A percentile compares a stretch with the other conserved stretches of the same genome.
phyloP scores from a whole-genome alignment of 2,329 filamentous ascomycete species.

The Seiridium unicorne region DNA sequence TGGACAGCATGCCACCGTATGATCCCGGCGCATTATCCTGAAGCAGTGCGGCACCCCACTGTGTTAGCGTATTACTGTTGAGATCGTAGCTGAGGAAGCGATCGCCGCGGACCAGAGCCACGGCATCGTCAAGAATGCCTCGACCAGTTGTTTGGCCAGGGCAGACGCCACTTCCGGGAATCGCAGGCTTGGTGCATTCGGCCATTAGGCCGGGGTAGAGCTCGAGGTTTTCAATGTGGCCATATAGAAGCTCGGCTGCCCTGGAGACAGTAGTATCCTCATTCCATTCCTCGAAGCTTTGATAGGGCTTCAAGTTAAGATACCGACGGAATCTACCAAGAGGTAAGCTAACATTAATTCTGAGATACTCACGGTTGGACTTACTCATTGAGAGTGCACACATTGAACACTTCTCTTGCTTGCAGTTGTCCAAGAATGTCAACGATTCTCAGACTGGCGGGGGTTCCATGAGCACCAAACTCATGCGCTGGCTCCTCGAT shows the following conservation, averaged over 20 bases:
- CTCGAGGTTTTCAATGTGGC: conserved; percentile 16
- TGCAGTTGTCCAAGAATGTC: conserved; percentile 12
- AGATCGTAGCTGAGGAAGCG: conserved; percentile 46
- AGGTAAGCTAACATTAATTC: neutral
- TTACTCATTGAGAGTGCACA: conserved; percentile 8
- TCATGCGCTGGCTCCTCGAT: conserved; percentile 12
- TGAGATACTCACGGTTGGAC: neutral
- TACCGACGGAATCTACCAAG: conserved; percentile 8
- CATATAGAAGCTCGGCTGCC: conserved; percentile 14
- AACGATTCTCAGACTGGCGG: conserved; percentile 10
- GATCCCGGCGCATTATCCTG: conserved; percentile 32
- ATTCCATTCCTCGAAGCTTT: conserved; percentile 13
- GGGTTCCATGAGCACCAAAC: conserved; percentile 10
- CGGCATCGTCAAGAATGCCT: conserved; percentile 46
- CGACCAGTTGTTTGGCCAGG: conserved; percentile 41
- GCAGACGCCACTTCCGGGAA: conserved; percentile 40
- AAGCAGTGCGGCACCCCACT: conserved; percentile 49
- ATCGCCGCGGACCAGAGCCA: conserved; percentile 42
- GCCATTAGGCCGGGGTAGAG: conserved; percentile 16
- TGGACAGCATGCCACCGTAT: conserved; percentile 44
- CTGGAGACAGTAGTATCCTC: conserved; percentile 7
- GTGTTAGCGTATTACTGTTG: conserved; percentile 44
- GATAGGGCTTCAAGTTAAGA: conserved; percentile 11
- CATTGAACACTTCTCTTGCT: conserved; percentile 7
- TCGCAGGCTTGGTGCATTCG: conserved; percentile 13